Percentiles rank a stretch among this genome's conserved stretches.
Evolutionary conservation across 2,329 filamentous ascomycete species (phyloP).

Genomic region (Coleophoma eucalyptorum): DNA sequence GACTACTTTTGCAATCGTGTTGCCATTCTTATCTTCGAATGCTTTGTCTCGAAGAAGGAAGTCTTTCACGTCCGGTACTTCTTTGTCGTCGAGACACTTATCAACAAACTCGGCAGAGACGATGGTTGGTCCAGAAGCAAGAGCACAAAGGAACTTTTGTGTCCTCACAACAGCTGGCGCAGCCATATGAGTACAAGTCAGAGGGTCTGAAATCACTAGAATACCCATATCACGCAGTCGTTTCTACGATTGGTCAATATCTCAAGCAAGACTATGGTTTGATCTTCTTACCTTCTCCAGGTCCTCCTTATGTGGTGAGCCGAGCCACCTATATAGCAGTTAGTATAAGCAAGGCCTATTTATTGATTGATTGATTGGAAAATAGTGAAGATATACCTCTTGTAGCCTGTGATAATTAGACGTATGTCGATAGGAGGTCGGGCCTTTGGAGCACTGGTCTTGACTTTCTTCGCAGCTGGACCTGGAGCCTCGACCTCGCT

Average conservation of each 20-base stretch:
- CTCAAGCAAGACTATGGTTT: background rate
- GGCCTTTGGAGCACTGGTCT: constrained; percentile 41
- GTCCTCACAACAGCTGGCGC: constrained; percentile 86
- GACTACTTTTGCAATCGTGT: constrained; percentile 66
- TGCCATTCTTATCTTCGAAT: constrained; percentile 66
- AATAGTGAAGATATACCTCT: constrained; percentile 34
- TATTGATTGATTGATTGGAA: too few relatives aligned
- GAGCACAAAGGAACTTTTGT: constrained; percentile 85
- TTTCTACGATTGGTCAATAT: constrained; percentile 45
- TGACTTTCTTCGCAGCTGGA: constrained; percentile 48
- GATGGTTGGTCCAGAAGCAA: constrained; percentile 76
- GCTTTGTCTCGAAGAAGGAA: constrained; percentile 68
- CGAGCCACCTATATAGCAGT: constrained; percentile 54
- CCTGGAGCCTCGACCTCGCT: constrained; percentile 9
- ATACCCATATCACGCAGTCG: constrained; percentile 83
- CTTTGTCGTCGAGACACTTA: constrained; percentile 65
- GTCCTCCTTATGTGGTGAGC: constrained; percentile 69
- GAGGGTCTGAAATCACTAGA: constrained; percentile 70
- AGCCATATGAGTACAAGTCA: constrained; percentile 78
- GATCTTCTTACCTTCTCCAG: constrained; percentile 62
- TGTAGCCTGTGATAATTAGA: constrained; percentile 80
- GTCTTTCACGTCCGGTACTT: constrained; percentile 59
- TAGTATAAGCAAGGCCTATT: too few relatives aligned
- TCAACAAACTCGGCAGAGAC: constrained; percentile 78
- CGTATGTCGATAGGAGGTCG: constrained; percentile 67